Evolutionary conservation across 208 protist species (phyloP).

Genomic region (Polymyxa betae): DNA sequence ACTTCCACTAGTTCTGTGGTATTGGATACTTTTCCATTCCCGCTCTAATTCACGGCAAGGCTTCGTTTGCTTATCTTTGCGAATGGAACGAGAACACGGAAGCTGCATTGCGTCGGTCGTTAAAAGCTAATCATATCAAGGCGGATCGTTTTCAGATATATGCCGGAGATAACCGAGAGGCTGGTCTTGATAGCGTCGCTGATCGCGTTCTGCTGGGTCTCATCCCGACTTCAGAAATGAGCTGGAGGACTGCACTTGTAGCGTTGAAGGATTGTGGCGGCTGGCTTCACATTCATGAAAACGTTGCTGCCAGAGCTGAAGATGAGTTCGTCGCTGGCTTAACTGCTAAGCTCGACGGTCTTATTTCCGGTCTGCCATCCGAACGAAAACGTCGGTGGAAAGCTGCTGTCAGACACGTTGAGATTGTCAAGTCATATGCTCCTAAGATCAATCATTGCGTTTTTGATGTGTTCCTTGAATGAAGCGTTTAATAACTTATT

Average conservation of each 20-base stretch:
- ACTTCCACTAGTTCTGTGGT: background rate
- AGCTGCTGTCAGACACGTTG: background rate
- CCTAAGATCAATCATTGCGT: background rate
- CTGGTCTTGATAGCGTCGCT: background rate
- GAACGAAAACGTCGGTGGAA: background rate
- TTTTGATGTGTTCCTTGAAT: background rate
- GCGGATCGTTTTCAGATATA: background rate
- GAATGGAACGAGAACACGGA: background rate
- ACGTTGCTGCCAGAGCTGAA: background rate
- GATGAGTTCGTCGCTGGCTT: background rate
- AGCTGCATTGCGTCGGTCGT: background rate
- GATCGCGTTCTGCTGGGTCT: constrained; percentile 29
- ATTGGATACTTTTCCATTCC: background rate
- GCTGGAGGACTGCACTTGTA: background rate
- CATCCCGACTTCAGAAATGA: background rate
- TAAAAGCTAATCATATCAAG: background rate
- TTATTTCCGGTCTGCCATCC: background rate
- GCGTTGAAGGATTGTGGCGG: background rate
- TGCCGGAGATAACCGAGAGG: background rate
- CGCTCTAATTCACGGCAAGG: background rate
- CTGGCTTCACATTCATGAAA: constrained; percentile 40
- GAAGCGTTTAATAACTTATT: no score
- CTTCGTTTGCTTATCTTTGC: background rate
- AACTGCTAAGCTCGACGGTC: background rate
- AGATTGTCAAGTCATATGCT: background rate